phyloP scores from a whole-genome alignment of 768 basidiomycete species.

The Pleurotus tuber-regium region DNA sequence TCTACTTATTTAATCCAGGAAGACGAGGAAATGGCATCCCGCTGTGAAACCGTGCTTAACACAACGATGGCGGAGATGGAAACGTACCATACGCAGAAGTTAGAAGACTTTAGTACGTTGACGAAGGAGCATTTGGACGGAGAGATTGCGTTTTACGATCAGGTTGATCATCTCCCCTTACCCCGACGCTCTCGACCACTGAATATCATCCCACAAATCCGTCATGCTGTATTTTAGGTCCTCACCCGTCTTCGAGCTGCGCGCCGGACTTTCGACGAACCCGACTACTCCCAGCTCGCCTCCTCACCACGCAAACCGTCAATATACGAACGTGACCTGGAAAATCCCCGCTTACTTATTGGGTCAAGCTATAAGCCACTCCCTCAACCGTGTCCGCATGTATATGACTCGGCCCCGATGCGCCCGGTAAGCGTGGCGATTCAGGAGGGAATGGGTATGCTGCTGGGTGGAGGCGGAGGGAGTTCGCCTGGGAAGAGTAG shows the following conservation, averaged over 20 bases:
- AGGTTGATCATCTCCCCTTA: conserved; percentile 33
- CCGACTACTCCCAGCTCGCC: conserved; percentile 46
- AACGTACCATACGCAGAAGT: conserved; percentile 71
- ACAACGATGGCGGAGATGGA: conserved; percentile 89
- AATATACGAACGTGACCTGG: conserved; percentile 74
- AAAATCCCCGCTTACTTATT: conserved; percentile 42
- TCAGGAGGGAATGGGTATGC: conserved; percentile 66
- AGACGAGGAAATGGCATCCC: conserved; percentile 62
- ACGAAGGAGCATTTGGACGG: conserved; percentile 72
- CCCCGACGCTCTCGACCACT: no score
- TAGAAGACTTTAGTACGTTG: conserved; percentile 61
- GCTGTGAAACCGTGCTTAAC: conserved; percentile 88
- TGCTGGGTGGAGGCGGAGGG: conserved; percentile 37
- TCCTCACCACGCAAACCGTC: conserved; percentile 58
- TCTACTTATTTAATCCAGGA: conserved; percentile 31
- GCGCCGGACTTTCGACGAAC: conserved; percentile 49
- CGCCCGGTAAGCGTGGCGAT: conserved; percentile 73
- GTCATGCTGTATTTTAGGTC: conserved; percentile 43
- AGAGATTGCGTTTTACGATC: conserved; percentile 74
- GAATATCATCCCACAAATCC: neutral
- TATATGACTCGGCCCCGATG: conserved; percentile 75
- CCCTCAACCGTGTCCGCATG: conserved; percentile 77
- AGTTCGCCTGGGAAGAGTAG: conserved; percentile 19
- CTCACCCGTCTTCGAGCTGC: conserved; percentile 58
- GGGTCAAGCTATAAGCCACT: conserved; percentile 40